A percentile compares a stretch with the other conserved stretches of the same genome.
These are phyloP conservation scores for Podosphaera fusca DNA, from an alignment of 2,329 filamentous ascomycete species.

Conservation along the genomic window DNA sequence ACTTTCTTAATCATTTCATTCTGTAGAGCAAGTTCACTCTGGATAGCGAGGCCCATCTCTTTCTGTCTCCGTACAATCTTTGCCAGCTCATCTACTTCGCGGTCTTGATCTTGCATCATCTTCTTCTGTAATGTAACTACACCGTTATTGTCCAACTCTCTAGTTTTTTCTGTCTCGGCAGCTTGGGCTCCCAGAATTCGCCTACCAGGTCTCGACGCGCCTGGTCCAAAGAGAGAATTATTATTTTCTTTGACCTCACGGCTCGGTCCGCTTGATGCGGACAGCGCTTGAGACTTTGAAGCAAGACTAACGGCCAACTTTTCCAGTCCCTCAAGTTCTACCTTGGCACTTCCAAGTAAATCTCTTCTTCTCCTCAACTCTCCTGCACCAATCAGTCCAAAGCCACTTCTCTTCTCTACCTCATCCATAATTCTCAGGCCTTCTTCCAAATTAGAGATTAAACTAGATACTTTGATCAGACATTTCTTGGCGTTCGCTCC, in stretches of 20 bases:
- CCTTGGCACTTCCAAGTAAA: constrained; percentile 41
- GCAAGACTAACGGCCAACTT: constrained; percentile 40
- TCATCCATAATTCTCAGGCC: constrained; percentile 37
- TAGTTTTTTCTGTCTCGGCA: constrained; percentile 52
- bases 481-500: constrained; percentile 53
- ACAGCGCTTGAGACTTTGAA: constrained; percentile 22
- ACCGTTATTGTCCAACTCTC: constrained; percentile 54
- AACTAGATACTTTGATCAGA: constrained; percentile 41
- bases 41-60: constrained; percentile 56
- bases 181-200: constrained; percentile 50
- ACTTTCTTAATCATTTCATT: constrained; percentile 44
- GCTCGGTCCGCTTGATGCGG: constrained; percentile 1
- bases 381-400: constrained; percentile 37
- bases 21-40: constrained; percentile 49
- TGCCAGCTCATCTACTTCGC: constrained; percentile 43
- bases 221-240: constrained; percentile 23
- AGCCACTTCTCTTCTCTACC: constrained; percentile 15
- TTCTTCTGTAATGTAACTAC: constrained; percentile 52
- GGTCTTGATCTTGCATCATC: constrained; percentile 53
- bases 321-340: constrained; percentile 56
- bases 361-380: constrained; percentile 51
- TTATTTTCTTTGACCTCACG: constrained; percentile 16
- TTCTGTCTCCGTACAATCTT: constrained; percentile 49
- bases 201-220: constrained; percentile 22
- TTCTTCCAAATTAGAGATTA: constrained; percentile 40